phyloP scores from a whole-genome alignment of 169 alveolate genomes.

The Theileria equi region DNA sequence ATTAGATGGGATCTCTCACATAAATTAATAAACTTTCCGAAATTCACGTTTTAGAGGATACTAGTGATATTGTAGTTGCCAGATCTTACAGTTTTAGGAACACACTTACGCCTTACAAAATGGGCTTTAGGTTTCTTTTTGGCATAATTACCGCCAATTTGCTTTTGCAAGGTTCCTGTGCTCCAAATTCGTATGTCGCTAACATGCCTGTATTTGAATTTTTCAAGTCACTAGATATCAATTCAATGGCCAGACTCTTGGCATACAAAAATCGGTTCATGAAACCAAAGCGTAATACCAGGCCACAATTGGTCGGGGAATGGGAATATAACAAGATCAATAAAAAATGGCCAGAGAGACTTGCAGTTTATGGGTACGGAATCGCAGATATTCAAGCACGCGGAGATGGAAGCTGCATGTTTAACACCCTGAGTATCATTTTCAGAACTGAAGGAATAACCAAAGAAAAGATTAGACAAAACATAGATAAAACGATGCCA shows the following conservation, averaged over 20 bases:
- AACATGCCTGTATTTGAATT: neutral
- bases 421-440: conserved; percentile 2
- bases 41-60: no score
- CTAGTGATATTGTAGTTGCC: no score
- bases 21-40: no score
- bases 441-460: neutral
- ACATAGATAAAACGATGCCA: neutral
- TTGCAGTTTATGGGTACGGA: conserved; percentile 36
- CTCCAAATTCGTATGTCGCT: neutral
- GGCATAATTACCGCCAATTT: no score
- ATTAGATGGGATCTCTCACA: no score
- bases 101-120: no score
- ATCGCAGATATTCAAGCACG: conserved; percentile 11
- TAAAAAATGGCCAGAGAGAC: conserved; percentile 12
- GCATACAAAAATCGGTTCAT: neutral
- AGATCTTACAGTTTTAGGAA: no score
- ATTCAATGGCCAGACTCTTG: conserved; percentile 12
- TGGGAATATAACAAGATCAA: conserved; percentile 6
- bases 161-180: no score
- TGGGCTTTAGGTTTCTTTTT: no score
- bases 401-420: conserved; percentile 57
- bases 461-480: neutral
- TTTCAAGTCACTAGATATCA: conserved; percentile 3
- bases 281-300: neutral
- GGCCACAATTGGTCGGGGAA: conserved; percentile 6